Conservation (phyloP, 2,329 filamentous ascomycete species). For the Fusarium bactridioides region DNA sequence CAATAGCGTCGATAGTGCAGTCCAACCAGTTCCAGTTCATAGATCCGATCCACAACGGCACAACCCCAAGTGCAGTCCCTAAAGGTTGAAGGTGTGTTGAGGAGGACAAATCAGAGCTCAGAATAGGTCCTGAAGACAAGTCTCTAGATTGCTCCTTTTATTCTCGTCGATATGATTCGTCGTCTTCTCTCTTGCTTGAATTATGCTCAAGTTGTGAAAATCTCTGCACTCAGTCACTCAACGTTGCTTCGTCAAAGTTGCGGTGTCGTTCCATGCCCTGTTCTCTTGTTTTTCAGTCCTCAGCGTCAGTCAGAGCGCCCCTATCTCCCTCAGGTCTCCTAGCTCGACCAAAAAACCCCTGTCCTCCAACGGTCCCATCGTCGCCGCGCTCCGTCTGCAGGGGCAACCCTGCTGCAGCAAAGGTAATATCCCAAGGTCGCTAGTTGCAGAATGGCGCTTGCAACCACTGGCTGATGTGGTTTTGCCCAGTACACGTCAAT, state of each 20-base stretch:
- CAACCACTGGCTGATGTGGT: constrained; percentile 40
- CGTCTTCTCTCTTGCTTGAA: neutral
- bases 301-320: constrained; percentile 24
- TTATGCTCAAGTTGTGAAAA: neutral
- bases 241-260: constrained; percentile 20
- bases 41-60: constrained; percentile 29
- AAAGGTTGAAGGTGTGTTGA: constrained; percentile 12
- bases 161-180: neutral
- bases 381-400: constrained; percentile 37
- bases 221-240: neutral
- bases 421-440: constrained; percentile 43
- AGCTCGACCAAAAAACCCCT: constrained; percentile 7
- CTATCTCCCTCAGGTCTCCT: constrained; percentile 31
- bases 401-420: constrained; percentile 42
- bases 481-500: constrained; percentile 31
- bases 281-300: neutral
- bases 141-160: neutral
- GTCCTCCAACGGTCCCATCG: constrained; percentile 29
- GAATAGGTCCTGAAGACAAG: neutral
- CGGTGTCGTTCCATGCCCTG: constrained; percentile 27
- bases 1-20: constrained; percentile 25
- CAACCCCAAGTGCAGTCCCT: constrained; percentile 18
- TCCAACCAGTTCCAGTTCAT: constrained; percentile 26
- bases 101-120: constrained; percentile 28
- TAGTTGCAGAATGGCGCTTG: constrained; percentile 44